Base-by-base conservation (phyloP, 2,329 filamentous ascomycete genomes). In the Cladophialophora yegresii region DNA sequence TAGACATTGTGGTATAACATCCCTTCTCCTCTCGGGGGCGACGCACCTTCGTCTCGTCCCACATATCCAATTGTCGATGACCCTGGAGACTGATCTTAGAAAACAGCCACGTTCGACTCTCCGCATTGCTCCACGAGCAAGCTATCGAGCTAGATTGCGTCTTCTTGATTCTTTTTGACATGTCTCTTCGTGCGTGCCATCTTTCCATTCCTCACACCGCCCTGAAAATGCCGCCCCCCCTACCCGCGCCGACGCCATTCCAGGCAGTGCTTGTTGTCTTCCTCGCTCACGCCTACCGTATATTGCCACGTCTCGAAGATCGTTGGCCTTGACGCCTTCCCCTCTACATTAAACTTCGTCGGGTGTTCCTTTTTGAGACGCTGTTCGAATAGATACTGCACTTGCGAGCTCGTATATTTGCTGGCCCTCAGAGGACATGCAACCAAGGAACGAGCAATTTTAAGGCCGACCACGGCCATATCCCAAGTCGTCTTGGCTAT, bases 381-480 rank as follows among this genome's bases (percentile, higher is more conserved):
- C 36, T 16, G 2, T 43, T 43, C 36, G 36, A 43, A 8, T 8
- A 43, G 13, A 16, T 43, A 43, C n/a, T 43, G 2, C 7, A 16
- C 36, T 20, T 58, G 43, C 16, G 43, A n/a, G 16, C 40, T 45
- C 22, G 20, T 13, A 30, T 10, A 49, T 49, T 43, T 49, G 26
- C n/a, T 12, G 45, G 26, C 23, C 45, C n/a, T 30, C 22, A 12
- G 1, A 26, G 26, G 47, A 22, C 20, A 23, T n/a, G 23, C 20
- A 12, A 26, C 47, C 47, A 50, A 28, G 20, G 13, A 28, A 50
- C 47, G 47, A 28, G 30, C 12, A 33, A 20, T 22, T 30, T 33
- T 49, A 23, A 57, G 55, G 55, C 55, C 36, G 47, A 22, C 55
- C 23, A 58, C 13, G 55, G 22, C 33, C n/a, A 58, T 40, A 49